Percentiles rank a stretch among this genome's conserved stretches.
Evolutionary conservation across 805 yeast genomes (phyloP).

Genomic region (Ogataea salicorniae): DNA sequence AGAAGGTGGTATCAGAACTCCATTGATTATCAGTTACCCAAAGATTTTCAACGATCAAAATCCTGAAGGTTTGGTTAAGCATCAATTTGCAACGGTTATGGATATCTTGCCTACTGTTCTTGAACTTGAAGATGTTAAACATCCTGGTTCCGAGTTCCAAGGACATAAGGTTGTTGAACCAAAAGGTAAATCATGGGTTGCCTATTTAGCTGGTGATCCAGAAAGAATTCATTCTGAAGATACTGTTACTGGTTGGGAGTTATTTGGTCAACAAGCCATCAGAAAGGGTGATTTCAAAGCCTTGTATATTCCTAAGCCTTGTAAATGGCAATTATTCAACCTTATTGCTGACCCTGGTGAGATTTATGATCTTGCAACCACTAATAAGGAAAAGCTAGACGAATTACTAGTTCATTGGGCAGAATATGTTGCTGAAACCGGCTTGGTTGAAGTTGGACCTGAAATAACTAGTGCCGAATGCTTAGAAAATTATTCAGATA

Average conservation of each 20-base stretch:
- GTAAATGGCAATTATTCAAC: constrained; percentile 45
- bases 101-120: constrained; percentile 54
- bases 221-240: constrained; percentile 36
- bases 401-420: constrained; percentile 46
- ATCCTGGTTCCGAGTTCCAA: constrained; percentile 37
- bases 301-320: constrained; percentile 42
- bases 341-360: constrained; percentile 42
- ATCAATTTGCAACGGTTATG: constrained; percentile 51
- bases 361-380: constrained; percentile 37
- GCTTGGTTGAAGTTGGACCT: constrained; percentile 32
- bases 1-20: constrained; percentile 59
- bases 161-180: constrained; percentile 41
- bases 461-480: neutral
- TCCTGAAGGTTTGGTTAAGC: constrained; percentile 23
- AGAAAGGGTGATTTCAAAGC: constrained; percentile 47
- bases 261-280: constrained; percentile 52
- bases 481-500: no score
- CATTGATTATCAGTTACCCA: constrained; percentile 45
- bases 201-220: constrained; percentile 29
- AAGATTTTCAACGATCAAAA: constrained; percentile 16
- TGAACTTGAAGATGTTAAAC: constrained; percentile 41
- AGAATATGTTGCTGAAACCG: constrained; percentile 47
- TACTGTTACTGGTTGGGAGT: constrained; percentile 51
- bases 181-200: constrained; percentile 43
- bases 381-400: constrained; percentile 33